These are phyloP conservation scores for Moesziomyces globuligerus DNA, from an alignment of 1,284 basidiomycete species.

Conservation along the genomic window DNA sequence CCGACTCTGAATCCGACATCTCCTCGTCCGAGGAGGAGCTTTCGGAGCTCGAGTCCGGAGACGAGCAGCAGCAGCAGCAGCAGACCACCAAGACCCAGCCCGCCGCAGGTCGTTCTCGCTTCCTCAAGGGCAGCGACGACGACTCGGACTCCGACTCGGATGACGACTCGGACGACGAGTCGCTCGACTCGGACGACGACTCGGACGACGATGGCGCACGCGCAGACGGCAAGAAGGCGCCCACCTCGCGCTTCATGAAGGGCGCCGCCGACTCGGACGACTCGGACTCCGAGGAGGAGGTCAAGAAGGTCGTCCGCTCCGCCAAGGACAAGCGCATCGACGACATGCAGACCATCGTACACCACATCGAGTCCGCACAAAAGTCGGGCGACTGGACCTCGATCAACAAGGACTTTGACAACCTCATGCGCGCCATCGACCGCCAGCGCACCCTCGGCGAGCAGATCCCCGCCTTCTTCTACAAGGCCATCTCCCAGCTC, in stretches of 20 bases:
- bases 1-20: slow-evolving; percentile 66
- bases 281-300: slow-evolving; percentile 77
- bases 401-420: slow-evolving; percentile 91
- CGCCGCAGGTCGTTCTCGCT: slow-evolving; percentile 45
- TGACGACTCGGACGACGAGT: slow-evolving; percentile 52
- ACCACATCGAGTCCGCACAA: slow-evolving; percentile 90
- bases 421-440: slow-evolving; percentile 87
- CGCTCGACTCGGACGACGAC: slow-evolving; percentile 49
- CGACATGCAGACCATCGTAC: slow-evolving; percentile 87
- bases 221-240: slow-evolving; percentile 45
- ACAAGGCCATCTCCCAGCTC: slow-evolving; percentile 80
- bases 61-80: slow-evolving; percentile 59
- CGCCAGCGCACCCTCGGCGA: slow-evolving; percentile 85
- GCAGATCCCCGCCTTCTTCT: slow-evolving; percentile 86
- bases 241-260: slow-evolving; percentile 65
- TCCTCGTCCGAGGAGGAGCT: slow-evolving; percentile 65
- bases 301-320: slow-evolving; percentile 79
- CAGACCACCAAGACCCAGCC: slow-evolving; percentile 51
- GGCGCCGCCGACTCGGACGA: slow-evolving; percentile 67
- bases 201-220: slow-evolving; percentile 46
- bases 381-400: slow-evolving; percentile 94
- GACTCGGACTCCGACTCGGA: slow-evolving; percentile 54
- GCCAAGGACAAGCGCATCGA: slow-evolving; percentile 86
- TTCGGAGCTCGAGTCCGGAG: slow-evolving; percentile 62
- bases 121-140: slow-evolving; percentile 52